Evolutionary conservation across 768 basidiomycete genomes (phyloP), one percentile per base, ranked within the genome.

Genomic region (Lyophyllum semitale): DNA sequence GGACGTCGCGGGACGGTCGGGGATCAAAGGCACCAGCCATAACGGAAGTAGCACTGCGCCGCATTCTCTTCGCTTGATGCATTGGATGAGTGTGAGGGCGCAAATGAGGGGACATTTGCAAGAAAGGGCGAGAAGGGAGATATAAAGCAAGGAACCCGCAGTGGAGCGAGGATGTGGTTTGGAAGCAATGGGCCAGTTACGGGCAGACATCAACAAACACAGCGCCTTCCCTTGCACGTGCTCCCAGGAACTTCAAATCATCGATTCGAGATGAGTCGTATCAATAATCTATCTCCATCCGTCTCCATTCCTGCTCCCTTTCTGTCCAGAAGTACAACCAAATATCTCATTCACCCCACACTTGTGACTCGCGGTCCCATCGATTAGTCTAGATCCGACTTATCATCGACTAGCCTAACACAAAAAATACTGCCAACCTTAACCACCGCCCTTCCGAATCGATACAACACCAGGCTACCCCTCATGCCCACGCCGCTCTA

Each of bases 11-110:
- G 33, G 78, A 66, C 0, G 87, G 84, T 18, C 79, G 79, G 5
- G 77, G 68, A 73, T 92, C 91, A 69, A 89, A 91, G 66, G 78
- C 73, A 61, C 91, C 91, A 0, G 89, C 84, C 71, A 91, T 81
- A 38, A 92, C 86, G 8, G 84, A 68, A 8, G 91, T 93, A 41
- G 91, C 91, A 45, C 81, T 86, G 55, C 91, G 86, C 18, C 81
- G 73, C 26, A 68, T 68, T 50, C 70, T 78, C 64, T 80, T 81
- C 48, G 64, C 62, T 5, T 72, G 68, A 51, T 73, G 68, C 54
- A 65, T 63, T 25, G 61, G 54, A 47, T 67, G 69, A 35, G 70
- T 59, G 41, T 65, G 60, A 42, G 59, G 70, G 49, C 64, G 68
- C 46, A 67, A 55, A 51, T 70, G 67, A 52, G 70, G 59, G 55